Conservation (phyloP, 148 eudicot genomes). For the Amaranthus hypochondriacus region DNA sequence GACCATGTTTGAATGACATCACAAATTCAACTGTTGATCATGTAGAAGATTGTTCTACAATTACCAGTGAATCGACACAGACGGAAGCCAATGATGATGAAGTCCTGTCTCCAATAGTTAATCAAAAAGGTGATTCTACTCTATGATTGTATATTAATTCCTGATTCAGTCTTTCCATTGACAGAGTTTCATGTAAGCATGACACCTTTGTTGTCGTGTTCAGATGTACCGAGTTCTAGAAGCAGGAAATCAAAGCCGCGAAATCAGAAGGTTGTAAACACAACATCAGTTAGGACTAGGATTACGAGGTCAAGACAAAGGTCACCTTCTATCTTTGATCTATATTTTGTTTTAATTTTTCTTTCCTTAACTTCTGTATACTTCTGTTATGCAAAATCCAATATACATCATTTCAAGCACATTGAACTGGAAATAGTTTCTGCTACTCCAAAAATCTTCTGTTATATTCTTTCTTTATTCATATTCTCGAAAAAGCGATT, state of each 20-base stretch:
- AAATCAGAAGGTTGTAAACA: constrained; percentile 27
- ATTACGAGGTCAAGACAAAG: constrained; percentile 47
- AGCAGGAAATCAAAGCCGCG: constrained; percentile 41
- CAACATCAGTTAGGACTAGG: constrained; percentile 39
- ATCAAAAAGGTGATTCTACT: constrained; percentile 38
- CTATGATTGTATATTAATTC: background rate
- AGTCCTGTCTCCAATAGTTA: constrained; percentile 46
- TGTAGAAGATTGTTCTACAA: constrained; percentile 32
- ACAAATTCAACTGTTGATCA: constrained; percentile 19
- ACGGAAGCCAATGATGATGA: constrained; percentile 37
- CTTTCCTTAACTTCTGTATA: background rate
- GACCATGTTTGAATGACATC: constrained; percentile 2
- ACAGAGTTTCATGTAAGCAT: background rate
- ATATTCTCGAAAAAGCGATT: too few relatives aligned
- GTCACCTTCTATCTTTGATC: constrained; percentile 20
- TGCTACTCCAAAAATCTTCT: background rate
- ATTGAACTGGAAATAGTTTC: background rate
- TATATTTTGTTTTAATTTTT: background rate
- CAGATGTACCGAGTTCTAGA: constrained; percentile 48
- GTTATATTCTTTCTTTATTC: too few relatives aligned
- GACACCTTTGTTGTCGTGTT: constrained; percentile 10
- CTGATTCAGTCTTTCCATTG: background rate
- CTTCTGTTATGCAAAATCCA: too few relatives aligned
- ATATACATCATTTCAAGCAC: too few relatives aligned
- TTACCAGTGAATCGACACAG: constrained; percentile 52